Evolutionary conservation across 441 rosid species (phyloP).

Genomic region (Pelargonium cotyledonis): DNA sequence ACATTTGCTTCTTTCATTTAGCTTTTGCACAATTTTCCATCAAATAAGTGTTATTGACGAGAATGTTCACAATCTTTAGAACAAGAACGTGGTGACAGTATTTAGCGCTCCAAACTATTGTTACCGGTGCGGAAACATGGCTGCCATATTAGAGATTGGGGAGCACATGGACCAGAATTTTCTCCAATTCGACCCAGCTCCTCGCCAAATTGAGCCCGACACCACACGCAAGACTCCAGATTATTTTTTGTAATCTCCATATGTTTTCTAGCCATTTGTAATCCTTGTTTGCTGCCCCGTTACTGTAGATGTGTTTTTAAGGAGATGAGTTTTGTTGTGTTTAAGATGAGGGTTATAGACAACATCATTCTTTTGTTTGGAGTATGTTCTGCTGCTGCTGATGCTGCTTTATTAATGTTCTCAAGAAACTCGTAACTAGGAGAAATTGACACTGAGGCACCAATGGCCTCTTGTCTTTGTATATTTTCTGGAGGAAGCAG

Average conservation of each 20-base stretch:
- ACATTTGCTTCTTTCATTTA: not conserved
- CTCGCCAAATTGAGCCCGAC: constrained; percentile 88
- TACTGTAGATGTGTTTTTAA: constrained; percentile 56
- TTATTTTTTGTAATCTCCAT: constrained; percentile 75
- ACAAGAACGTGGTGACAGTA: constrained; percentile 37
- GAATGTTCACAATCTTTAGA: constrained; percentile 32
- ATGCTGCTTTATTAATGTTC: constrained; percentile 17
- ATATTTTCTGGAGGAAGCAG: constrained; percentile 2
- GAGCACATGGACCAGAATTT: constrained; percentile 6
- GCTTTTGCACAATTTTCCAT: not conserved
- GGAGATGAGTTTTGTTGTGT: constrained; percentile 27
- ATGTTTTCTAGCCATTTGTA: constrained; percentile 35
- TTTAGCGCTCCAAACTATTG: constrained; percentile 82
- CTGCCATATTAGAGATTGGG: not conserved
- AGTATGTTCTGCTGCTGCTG: constrained; percentile 22
- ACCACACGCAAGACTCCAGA: constrained; percentile 95
- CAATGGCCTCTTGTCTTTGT: not conserved
- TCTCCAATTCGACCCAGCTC: constrained; percentile 3
- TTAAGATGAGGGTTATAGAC: constrained; percentile 39
- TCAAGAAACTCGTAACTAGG: not conserved
- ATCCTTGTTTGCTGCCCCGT: constrained; percentile 38
- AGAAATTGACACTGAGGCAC: not conserved
- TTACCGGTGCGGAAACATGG: not conserved
- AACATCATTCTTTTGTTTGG: constrained; percentile 24
- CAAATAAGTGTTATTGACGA: constrained; percentile 1